Conservation (phyloP, 768 basidiomycete species). For the Sporobolomyces roseus region DNA sequence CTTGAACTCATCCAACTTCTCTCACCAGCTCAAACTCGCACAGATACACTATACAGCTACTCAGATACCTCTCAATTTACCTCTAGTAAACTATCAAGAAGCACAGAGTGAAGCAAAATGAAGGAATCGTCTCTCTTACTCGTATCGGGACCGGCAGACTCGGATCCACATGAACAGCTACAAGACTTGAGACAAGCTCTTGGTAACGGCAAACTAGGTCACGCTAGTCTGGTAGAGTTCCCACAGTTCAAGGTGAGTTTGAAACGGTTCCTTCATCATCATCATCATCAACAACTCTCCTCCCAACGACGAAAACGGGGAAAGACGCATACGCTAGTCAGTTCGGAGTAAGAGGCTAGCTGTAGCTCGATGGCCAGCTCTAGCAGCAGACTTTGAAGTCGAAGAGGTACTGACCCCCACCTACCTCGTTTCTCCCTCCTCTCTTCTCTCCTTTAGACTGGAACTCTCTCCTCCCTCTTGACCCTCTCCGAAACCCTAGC, state of each 20-base stretch:
- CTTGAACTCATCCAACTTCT: too few relatives aligned
- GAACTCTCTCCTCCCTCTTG: slow-evolving; percentile 84
- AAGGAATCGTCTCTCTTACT: slow-evolving; percentile 36
- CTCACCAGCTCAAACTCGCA: too few relatives aligned
- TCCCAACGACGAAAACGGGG: too few relatives aligned
- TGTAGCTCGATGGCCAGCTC: too few relatives aligned
- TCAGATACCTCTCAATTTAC: too few relatives aligned
- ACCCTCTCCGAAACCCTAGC: slow-evolving; percentile 85
- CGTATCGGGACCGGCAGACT: slow-evolving; percentile 30
- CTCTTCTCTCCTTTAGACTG: slow-evolving; percentile 59
- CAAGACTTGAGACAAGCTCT: slow-evolving; percentile 33
- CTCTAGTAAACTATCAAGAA: too few relatives aligned
- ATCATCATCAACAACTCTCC: background rate
- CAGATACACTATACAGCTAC: too few relatives aligned
- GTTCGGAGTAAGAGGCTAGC: too few relatives aligned
- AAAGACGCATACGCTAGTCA: too few relatives aligned
- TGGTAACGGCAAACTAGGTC: slow-evolving; percentile 34
- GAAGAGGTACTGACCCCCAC: background rate
- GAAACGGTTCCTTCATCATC: background rate
- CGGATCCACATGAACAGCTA: slow-evolving; percentile 39
- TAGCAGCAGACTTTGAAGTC: too few relatives aligned
- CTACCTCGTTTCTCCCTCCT: background rate
- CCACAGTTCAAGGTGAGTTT: slow-evolving; percentile 39
- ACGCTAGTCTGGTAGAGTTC: slow-evolving; percentile 18
- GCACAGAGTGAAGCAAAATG: background rate